Base-by-base conservation (phyloP, 1,139 yeast species). In the Suhomyces bolitotheri region DNA sequence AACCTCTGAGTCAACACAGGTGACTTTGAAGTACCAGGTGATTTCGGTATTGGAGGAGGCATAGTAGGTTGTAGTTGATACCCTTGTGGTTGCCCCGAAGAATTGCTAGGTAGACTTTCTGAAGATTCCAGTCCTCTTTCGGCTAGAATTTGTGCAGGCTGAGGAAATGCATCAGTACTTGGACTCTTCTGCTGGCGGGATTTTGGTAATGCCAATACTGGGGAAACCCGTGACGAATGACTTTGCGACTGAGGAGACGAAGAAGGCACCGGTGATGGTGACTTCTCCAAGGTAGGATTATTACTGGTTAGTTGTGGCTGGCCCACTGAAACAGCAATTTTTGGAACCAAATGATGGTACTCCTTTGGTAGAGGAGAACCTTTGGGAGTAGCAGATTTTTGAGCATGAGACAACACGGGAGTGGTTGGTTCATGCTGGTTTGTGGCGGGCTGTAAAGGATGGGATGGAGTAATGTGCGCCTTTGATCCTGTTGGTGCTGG, bases 71-170 rank as follows among this genome's bases (percentile, higher is more conserved):
- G 25, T n/a, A 14, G 24, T 16, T 22, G 16, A 12, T 17, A 16
- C n/a, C 22, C 10, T 21, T 17, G 11, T 17, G 20, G 20, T 8
- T 17, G 8, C 8, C 20, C 20, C 7, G 20, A 17, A 17, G 7
- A 7, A 6, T 17, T 6, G 20, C 20, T 24, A 11, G 10, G 27
- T 13, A 8, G 26, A 13, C 31, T 32, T 2, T 36, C 39, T 3
- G 39, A 32, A 9, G 39, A 36, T 12, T 33, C 37, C 35, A 33
- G 37, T 8, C 37, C 31, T 14, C 40, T 16, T 4, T 22, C 33
- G 8, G 22, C 22, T 11, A 30, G 29, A 25, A 33, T 29, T 16
- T 34, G 34, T 2, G 40, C 33, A 12, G 37, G 33, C n/a, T 27
- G 15, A 4, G 34, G 32, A 22, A 29, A 27, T 5, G 34, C 13